phyloP scores from a whole-genome alignment of 306 rosid species.

The Pyrus pyrifolia region DNA sequence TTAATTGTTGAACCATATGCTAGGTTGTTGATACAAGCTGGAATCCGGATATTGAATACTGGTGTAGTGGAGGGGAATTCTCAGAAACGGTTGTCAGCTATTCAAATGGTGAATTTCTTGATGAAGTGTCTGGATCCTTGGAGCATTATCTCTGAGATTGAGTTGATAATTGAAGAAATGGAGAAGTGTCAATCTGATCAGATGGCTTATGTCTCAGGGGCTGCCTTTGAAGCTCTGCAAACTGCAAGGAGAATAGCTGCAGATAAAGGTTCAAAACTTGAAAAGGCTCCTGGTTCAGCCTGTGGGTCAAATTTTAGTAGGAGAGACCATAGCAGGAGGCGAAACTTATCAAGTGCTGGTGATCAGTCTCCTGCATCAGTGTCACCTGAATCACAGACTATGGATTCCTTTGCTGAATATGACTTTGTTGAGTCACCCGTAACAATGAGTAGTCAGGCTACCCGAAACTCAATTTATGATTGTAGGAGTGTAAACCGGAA shows the following conservation, averaged over 20 bases:
- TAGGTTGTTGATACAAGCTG: conserved; percentile 60
- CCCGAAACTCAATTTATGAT: conserved; percentile 28
- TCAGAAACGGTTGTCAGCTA: conserved; percentile 61
- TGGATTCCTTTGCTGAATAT: conserved; percentile 56
- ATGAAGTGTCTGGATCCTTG: conserved; percentile 73
- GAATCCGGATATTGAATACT: conserved; percentile 46
- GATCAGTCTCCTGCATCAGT: conserved; percentile 44
- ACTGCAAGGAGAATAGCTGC: conserved; percentile 51
- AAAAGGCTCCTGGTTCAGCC: conserved; percentile 44
- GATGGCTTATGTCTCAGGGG: conserved; percentile 75
- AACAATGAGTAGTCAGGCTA: conserved; percentile 30
- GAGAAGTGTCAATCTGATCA: conserved; percentile 66
- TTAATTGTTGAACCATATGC: conserved; percentile 84
- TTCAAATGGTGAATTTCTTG: conserved; percentile 78
- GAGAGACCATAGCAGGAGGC: conserved; percentile 35
- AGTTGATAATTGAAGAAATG: conserved; percentile 66
- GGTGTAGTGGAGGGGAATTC: conserved; percentile 62
- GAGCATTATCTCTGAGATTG: conserved; percentile 69
- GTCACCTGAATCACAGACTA: conserved; percentile 63
- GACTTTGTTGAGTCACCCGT: conserved; percentile 55
- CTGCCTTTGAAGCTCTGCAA: conserved; percentile 86
- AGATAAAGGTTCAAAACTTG: conserved; percentile 41
- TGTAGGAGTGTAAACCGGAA: conserved; percentile 58
- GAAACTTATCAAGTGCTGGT: conserved; percentile 29
- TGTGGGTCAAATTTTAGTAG: conserved; percentile 59